Evolutionary conservation across 2,329 filamentous ascomycete species (phyloP).

Genomic region (Fusarium staphyleae): DNA sequence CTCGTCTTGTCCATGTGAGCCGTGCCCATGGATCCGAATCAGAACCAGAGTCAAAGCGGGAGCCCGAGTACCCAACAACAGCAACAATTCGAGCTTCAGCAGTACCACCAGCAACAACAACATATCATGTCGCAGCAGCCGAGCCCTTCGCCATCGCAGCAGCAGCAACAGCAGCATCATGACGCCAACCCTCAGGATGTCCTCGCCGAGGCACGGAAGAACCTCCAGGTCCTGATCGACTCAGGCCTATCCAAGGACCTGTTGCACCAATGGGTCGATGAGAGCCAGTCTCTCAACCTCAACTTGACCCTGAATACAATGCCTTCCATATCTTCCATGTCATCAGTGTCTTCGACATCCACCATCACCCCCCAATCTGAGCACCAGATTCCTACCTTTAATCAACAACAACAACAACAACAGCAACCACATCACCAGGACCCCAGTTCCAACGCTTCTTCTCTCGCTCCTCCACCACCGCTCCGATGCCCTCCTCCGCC

Average conservation of each 20-base stretch:
- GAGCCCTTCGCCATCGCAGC: conserved; percentile 34
- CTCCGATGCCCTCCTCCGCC: conserved; percentile 47
- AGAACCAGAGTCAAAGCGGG: conserved; percentile 25
- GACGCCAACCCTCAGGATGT: conserved; percentile 53
- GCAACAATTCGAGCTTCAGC: conserved; percentile 31
- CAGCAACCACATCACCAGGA: conserved; percentile 19
- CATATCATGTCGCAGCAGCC: conserved; percentile 35
- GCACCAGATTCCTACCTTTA: conserved; percentile 31
- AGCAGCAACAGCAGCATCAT: conserved; percentile 41
- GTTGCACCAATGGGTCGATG: conserved; percentile 52
- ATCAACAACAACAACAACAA: conserved; percentile 5
- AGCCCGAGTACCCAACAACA: conserved; percentile 41
- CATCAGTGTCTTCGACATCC: conserved; percentile 21
- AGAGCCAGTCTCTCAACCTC: conserved; percentile 44
- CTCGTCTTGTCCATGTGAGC: conserved; percentile 38
- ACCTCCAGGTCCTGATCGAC: conserved; percentile 55
- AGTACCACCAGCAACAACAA: conserved; percentile 31
- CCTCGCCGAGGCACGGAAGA: conserved; percentile 54
- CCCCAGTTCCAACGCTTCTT: conserved; percentile 31
- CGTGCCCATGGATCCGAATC: conserved; percentile 44
- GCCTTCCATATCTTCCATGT: conserved; percentile 26
- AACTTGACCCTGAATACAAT: conserved; percentile 27
- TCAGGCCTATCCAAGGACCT: conserved; percentile 54
- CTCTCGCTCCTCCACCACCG: conserved; percentile 42
- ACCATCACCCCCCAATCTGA: conserved; percentile 28